Base-by-base conservation (phyloP, 352 stramenopile genomes). In the Phytophthora hybrid region DNA sequence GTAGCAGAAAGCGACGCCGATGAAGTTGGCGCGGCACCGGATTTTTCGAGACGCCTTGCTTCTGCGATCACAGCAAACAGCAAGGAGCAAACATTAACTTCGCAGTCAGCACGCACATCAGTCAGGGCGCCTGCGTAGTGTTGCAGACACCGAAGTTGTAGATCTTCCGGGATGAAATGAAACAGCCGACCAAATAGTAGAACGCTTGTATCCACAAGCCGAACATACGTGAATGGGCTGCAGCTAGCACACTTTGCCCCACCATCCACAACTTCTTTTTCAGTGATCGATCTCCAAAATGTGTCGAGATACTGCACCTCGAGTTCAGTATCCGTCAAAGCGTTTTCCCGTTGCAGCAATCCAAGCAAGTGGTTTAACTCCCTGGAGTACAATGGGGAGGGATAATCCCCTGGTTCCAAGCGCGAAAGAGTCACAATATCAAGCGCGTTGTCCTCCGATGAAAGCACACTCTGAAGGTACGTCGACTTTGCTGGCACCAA, bases 291-390 rank as follows among this genome's bases (percentile, higher is more conserved):
- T 5, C 75, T 73, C 84, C 81, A 89, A 70, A 94, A 95, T 4
- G 81, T 87, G 65, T 97, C 90, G 14, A 93, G 63, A 69, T 96
- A 95, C 77, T 95, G 88, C 4, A 94, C 77, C 55, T 97, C 90
- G 5, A 97, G 69, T 55, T 97, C 90, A 14, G 83, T 93, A 69
- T 97, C 90, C 2, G 86, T 93, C 5, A 97, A 77, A 11, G 88
- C 80, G 23, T 92, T 93, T 56, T 93, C 89, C 5, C 66, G 78
- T 59, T 91, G 89, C 21, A 90, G 75, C 19, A 97, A 72, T 13
- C 79, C 80, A 18, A 97, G 76, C 32, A 93, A 79, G 41, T 91
- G 82, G 74, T 97, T 97, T 13, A 96, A 66, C 55, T 94, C 90
- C 19, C 84, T 82, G 34, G 88, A 90, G 52, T 93, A 95, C 14